Base-by-base conservation (phyloP, 192 early-diverging fungal genomes). In the Coemansia sp. region DNA sequence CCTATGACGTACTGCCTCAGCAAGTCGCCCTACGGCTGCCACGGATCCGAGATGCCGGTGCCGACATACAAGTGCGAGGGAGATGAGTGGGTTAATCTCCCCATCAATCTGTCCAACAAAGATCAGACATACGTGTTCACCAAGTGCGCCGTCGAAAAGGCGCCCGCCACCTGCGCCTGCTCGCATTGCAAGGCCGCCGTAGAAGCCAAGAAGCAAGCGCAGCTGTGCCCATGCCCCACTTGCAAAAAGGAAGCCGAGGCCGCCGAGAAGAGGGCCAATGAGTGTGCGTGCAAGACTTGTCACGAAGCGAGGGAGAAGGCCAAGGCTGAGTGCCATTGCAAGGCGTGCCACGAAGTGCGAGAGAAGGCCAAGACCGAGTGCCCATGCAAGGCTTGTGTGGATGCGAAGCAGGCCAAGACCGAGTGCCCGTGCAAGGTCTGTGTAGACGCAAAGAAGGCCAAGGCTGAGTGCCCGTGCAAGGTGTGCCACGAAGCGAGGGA, bases 11-110 rank as follows among this genome's bases (percentile, higher is more conserved):
- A 80, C 69, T 72, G 73, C 69, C 73, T 80, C 42, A 68, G 65
- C 34, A 80, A 80, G 65, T 68, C 77, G 11, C 77, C 77, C 18
- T 80, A 80, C 59, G 75, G 75, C 50, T 65, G 68, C 35, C 66
- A 67, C 59, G 72, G 64, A 21, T 41, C 63, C 8, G 73, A 69
- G 59, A 47, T 80, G 60, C 77, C 77, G 0, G 73, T 80, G 38
- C 73, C 73, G 33, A 80, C 77, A 13, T 80, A 80, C 69, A 72
- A 47, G 8, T 80, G 77, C 66, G 77, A 80, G 55, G 77, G 72
- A 20, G 77, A 71, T 56, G 77, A 80, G 58, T 80, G 77, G 77
- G 68, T 73, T 62, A 75, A 75, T 25, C 77, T 80, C 28, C 77
- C 77, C 12, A 80, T 80, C 69, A 80, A 80, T 38, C 69, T 80